A percentile compares a stretch with the other conserved stretches of the same genome.
These are phyloP conservation scores for Skeletonema menzelii DNA, from an alignment of 108 stramenopile species.

Conservation along the genomic window DNA sequence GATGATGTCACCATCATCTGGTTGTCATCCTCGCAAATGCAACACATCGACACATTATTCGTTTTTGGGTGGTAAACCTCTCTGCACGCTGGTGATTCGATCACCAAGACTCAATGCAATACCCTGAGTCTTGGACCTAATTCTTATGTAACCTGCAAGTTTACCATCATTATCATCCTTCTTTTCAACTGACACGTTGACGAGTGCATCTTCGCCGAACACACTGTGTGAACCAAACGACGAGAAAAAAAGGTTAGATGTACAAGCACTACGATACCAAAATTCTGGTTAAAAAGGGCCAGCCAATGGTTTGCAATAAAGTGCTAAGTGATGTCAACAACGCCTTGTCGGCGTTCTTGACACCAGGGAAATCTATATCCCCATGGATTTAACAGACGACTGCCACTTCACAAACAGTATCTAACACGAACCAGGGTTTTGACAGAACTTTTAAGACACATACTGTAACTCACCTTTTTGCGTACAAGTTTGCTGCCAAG, in stretches of 20 bases:
- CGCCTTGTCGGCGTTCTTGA: slow-evolving; percentile 77
- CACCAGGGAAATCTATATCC: slow-evolving; percentile 37
- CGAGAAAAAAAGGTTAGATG: slow-evolving; percentile 46
- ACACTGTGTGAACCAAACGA: slow-evolving; percentile 58
- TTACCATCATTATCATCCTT: slow-evolving; percentile 97
- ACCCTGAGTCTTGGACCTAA: slow-evolving; percentile 99
- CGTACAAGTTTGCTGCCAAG: slow-evolving; percentile 99
- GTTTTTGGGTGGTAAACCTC: slow-evolving; percentile 48
- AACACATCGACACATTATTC: slow-evolving; percentile 18
- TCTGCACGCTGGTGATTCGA: slow-evolving; percentile 96
- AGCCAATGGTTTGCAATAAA: slow-evolving; percentile 53
- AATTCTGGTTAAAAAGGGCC: slow-evolving; percentile 25
- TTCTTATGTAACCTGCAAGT: slow-evolving; percentile 97
- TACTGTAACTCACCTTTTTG: slow-evolving; percentile 73
- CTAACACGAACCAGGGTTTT: slow-evolving; percentile 86
- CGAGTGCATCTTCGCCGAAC: slow-evolving; percentile 99
- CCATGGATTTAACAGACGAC: slow-evolving; percentile 79
- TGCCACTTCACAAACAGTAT: slow-evolving; percentile 55
- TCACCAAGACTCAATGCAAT: slow-evolving; percentile 99
- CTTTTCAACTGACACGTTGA: slow-evolving; percentile 98
- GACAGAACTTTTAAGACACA: neutral
- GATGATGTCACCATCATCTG: neutral
- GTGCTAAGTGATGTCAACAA: slow-evolving; percentile 43
- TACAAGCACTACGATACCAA: slow-evolving; percentile 62
- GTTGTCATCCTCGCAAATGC: neutral